phyloP scores from a whole-genome alignment of 202 grass and related monocot genomes.

The Elaeis oleifera region DNA sequence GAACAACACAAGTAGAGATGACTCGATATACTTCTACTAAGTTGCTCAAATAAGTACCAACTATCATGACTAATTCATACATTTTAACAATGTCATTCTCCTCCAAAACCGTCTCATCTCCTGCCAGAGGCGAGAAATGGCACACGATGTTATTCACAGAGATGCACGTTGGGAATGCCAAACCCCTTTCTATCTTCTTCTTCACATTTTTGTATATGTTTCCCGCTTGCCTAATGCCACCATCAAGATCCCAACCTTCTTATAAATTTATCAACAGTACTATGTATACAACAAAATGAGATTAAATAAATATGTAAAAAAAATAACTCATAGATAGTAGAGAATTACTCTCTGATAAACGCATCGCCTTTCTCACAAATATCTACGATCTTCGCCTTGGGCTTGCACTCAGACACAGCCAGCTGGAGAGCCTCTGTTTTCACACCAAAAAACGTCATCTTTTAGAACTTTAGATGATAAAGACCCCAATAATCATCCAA shows the following conservation, averaged over 20 bases:
- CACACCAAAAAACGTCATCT: background rate
- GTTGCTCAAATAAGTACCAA: no score
- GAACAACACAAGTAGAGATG: no score
- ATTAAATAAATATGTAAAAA: no score
- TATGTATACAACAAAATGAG: background rate
- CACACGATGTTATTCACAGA: slow-evolving; percentile 91
- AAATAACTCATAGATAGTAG: background rate
- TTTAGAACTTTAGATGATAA: background rate
- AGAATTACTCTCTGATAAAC: slow-evolving; percentile 81
- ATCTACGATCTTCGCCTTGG: slow-evolving; percentile 91
- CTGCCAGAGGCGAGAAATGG: slow-evolving; percentile 85
- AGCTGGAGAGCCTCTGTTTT: slow-evolving; percentile 74
- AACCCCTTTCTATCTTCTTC: slow-evolving; percentile 90
- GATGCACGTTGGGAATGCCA: slow-evolving; percentile 92
- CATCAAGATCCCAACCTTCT: background rate
- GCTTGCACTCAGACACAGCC: slow-evolving; percentile 65
- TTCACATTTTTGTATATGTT: slow-evolving; percentile 93
- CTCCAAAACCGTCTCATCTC: slow-evolving; percentile 64
- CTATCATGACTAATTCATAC: slow-evolving; percentile 32
- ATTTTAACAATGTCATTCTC: slow-evolving; percentile 96
- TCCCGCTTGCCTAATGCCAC: slow-evolving; percentile 55
- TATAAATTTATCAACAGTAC: slow-evolving; percentile 5
- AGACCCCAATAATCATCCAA: background rate
- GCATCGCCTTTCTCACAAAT: slow-evolving; percentile 84
- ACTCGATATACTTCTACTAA: background rate